phyloP scores from a whole-genome alignment of 176 grass and related monocot species.

The Paspalum vaginatum region DNA sequence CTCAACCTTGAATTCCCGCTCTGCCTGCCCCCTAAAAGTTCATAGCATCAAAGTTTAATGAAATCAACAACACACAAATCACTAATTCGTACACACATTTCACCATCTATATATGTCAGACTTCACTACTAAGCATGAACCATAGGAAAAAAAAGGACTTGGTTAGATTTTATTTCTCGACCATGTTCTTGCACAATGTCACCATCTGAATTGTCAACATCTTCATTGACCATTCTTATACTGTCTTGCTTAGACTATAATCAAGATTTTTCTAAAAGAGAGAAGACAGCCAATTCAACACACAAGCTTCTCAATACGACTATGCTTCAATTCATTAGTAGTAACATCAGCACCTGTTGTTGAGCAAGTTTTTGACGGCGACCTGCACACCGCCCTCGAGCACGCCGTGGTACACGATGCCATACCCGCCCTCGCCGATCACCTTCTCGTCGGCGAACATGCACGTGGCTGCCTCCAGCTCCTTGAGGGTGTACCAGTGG shows the following conservation, averaged over 20 bases:
- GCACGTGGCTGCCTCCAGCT: conserved; percentile 82
- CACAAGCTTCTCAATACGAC: conserved; percentile 9
- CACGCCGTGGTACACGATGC: conserved; percentile 90
- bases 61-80: conserved; percentile 35
- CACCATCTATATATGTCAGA: conserved; percentile 21
- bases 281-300: conserved; percentile 19
- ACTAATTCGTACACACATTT: conserved; percentile 27
- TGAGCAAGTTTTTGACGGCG: conserved; percentile 91
- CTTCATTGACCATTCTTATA: conserved; percentile 26
- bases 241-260: conserved; percentile 43
- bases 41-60: conserved; percentile 37
- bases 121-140: conserved; percentile 39
- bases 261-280: conserved; percentile 34
- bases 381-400: conserved; percentile 80
- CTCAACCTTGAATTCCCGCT: conserved; percentile 98
- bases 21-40: conserved; percentile 83
- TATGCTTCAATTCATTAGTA: conserved; percentile 16
- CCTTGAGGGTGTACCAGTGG: conserved; percentile 95
- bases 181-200: conserved; percentile 35
- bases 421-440: conserved; percentile 94
- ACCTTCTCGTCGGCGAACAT: conserved; percentile 90
- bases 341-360: conserved; percentile 72
- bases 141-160: neutral
- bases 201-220: conserved; percentile 44
- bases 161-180: neutral